Conservation (phyloP, 2,329 filamentous ascomycete species). For the Zasmidium citrigriseum region DNA sequence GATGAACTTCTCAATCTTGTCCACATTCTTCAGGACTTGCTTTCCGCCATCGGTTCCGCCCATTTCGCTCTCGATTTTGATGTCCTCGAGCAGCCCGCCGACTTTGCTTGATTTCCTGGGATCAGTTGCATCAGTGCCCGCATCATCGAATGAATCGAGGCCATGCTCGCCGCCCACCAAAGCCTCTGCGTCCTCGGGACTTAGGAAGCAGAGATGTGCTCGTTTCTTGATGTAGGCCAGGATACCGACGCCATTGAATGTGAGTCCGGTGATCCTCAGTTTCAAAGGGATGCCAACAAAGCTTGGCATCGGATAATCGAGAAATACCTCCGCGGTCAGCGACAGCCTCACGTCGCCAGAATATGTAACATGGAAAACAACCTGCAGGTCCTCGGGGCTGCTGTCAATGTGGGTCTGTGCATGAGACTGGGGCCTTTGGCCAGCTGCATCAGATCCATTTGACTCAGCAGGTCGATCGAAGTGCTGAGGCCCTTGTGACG, state of each 20-base stretch:
- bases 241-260: conserved; percentile 92
- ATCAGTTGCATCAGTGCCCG: conserved; percentile 5
- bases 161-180: conserved; percentile 49
- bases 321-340: conserved; percentile 88
- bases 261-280: conserved; percentile 90
- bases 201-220: conserved; percentile 92
- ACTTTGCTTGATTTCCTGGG: conserved; percentile 27
- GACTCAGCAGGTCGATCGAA: conserved; percentile 25
- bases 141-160: conserved; percentile 33
- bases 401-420: conserved; percentile 67
- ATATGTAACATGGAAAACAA: conserved; percentile 88
- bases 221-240: conserved; percentile 86
- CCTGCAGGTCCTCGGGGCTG: conserved; percentile 83
- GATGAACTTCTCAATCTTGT: conserved; percentile 97
- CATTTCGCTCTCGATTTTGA: conserved; percentile 96
- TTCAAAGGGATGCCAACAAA: conserved; percentile 95
- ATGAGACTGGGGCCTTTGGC: conserved; percentile 35
- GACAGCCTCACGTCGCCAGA: conserved; percentile 83
- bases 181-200: conserved; percentile 83
- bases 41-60: conserved; percentile 87
- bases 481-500: conserved; percentile 40
- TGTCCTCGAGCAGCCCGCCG: conserved; percentile 84
- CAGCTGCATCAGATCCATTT: conserved; percentile 28
- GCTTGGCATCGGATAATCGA: conserved; percentile 98
- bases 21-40: conserved; percentile 96